Percentiles rank a stretch among this genome's conserved stretches.
These are phyloP conservation scores for Clonostachys rosea DNA, from an alignment of 2,329 filamentous ascomycete genomes.

Conservation along the genomic window DNA sequence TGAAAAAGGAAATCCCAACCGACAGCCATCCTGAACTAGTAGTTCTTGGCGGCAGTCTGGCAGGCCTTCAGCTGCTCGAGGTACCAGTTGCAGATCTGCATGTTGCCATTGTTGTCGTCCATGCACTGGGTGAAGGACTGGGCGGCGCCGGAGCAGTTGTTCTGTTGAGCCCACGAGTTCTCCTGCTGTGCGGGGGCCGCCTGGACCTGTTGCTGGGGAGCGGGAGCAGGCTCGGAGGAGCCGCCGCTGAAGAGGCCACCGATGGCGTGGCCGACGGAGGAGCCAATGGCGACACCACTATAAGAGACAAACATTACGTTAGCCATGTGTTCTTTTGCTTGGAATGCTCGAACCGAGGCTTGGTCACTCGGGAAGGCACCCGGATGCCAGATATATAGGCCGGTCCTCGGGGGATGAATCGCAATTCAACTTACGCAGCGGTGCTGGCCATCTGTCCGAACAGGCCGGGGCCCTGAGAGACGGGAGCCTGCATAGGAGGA, in stretches of 20 bases:
- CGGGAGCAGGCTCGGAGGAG: conserved; percentile 45
- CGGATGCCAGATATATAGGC: background rate
- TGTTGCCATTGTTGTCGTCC: conserved; percentile 89
- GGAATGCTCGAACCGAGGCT: background rate
- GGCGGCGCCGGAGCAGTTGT: conserved; percentile 75
- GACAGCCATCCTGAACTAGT: conserved; percentile 37
- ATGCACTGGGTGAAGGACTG: conserved; percentile 91
- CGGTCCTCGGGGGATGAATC: background rate
- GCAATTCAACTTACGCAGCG: conserved; percentile 75
- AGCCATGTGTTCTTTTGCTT: background rate
- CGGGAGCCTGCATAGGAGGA: conserved; percentile 38
- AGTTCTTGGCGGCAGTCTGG: conserved; percentile 70
- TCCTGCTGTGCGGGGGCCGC: conserved; percentile 21
- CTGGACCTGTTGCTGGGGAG: conserved; percentile 42
- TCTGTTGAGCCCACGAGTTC: conserved; percentile 47
- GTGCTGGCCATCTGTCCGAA: conserved; percentile 98
- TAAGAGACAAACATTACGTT: background rate
- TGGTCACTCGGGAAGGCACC: background rate
- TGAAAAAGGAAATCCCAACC: too few relatives aligned
- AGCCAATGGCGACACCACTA: conserved; percentile 90
- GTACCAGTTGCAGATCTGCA: conserved; percentile 98
- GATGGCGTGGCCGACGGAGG: conserved; percentile 91
- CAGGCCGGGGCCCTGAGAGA: conserved; percentile 69
- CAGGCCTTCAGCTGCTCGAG: conserved; percentile 93
- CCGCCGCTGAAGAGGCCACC: conserved; percentile 80